These are phyloP conservation scores for Penicillium macrosclerotiorum DNA, from an alignment of 495 filamentous ascomycete species.

Conservation along the genomic window DNA sequence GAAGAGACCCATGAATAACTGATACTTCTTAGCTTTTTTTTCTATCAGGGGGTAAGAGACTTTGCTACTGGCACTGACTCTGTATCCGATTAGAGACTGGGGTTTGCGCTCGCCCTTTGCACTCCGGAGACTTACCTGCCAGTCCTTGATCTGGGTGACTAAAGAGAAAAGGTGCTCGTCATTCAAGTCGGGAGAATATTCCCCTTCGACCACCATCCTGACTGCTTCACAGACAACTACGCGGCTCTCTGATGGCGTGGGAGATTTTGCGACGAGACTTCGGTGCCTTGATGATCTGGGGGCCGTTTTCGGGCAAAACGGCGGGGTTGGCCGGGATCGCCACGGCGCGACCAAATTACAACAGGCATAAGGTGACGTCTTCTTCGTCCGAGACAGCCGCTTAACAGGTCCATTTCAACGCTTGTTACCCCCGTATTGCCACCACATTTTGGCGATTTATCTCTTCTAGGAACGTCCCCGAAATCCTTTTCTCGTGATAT, in stretches of 20 bases:
- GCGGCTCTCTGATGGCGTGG: no score
- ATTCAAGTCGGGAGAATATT: slow-evolving; percentile 4
- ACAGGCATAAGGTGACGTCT: not conserved
- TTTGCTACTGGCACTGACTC: no score
- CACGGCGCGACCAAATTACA: not conserved
- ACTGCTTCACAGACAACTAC: no score
- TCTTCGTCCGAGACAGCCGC: no score
- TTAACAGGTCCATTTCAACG: not conserved
- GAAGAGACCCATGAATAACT: slow-evolving; percentile 72
- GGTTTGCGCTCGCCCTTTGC: no score
- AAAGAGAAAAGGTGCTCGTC: slow-evolving; percentile 10
- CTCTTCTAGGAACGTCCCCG: not conserved
- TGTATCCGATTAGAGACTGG: not conserved
- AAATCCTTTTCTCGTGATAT: no score
- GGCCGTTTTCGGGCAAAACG: not conserved
- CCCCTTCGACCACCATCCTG: no score
- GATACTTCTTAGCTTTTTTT: not conserved
- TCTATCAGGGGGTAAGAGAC: no score
- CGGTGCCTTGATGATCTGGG: no score
- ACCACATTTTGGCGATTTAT: not conserved
- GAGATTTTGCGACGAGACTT: no score
- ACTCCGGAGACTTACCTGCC: slow-evolving; percentile 52
- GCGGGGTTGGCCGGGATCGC: not conserved
- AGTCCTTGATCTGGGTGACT: slow-evolving; percentile 31
- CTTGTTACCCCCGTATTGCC: not conserved